phyloP scores from a whole-genome alignment of 2,329 filamentous ascomycete species.

The Exophiala mesophila region DNA sequence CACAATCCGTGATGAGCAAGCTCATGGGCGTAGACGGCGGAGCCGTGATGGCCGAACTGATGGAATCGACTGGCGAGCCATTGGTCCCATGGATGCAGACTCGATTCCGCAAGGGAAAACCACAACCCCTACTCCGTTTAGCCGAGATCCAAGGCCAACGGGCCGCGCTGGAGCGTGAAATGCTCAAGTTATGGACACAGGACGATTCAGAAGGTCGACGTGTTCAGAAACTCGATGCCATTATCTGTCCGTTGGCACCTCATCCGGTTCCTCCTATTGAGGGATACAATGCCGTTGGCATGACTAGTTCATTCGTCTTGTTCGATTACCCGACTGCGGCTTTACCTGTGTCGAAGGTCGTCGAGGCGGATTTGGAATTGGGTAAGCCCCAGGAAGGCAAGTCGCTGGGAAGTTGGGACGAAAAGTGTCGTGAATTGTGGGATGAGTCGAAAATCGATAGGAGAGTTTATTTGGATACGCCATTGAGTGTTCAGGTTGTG shows the following conservation, averaged over 20 bases:
- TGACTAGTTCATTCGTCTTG: constrained; percentile 58
- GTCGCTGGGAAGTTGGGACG: constrained; percentile 54
- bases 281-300: constrained; percentile 58
- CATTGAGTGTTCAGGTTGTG: constrained; percentile 54
- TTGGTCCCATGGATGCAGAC: constrained; percentile 56
- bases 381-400: constrained; percentile 40
- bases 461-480: constrained; percentile 50
- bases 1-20: constrained; percentile 53
- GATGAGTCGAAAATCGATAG: constrained; percentile 48
- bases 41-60: constrained; percentile 51
- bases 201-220: constrained; percentile 30
- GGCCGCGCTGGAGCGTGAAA: constrained; percentile 49
- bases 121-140: constrained; percentile 45
- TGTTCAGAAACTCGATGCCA: constrained; percentile 50
- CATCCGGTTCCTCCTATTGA: constrained; percentile 61
- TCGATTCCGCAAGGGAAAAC: constrained; percentile 46
- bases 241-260: constrained; percentile 60
- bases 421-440: constrained; percentile 55
- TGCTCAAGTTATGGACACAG: constrained; percentile 51
- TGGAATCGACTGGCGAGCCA: constrained; percentile 53
- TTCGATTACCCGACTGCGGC: constrained; percentile 58
- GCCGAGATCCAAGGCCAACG: constrained; percentile 51
- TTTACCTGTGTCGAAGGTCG: constrained; percentile 51
- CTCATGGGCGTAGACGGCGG: constrained; percentile 57
- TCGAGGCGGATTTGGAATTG: constrained; percentile 46